A percentile compares a stretch with the other conserved stretches of the same genome.
Conservation (phyloP, 331 rosid genomes). For the Pyrus hybrid region DNA sequence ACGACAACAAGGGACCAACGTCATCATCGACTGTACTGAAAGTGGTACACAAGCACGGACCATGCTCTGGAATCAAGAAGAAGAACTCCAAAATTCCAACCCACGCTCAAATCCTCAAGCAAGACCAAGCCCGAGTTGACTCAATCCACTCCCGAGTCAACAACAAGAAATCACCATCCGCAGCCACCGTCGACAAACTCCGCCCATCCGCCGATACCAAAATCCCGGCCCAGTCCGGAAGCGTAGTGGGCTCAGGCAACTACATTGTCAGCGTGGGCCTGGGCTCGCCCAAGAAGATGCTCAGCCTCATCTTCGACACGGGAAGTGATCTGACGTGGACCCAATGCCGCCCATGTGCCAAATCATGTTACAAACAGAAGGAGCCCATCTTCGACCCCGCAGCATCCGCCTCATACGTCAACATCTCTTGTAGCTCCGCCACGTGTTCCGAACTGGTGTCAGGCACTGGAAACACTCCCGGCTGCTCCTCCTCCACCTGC, state of each 20-base stretch:
- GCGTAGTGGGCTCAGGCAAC: constrained; percentile 40
- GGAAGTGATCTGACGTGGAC: constrained; percentile 75
- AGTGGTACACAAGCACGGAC: constrained; percentile 30
- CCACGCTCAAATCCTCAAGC: constrained; percentile 4
- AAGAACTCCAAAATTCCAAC: not conserved
- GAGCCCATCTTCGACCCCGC: constrained; percentile 53
- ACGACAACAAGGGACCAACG: not conserved
- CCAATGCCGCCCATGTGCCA: constrained; percentile 62
- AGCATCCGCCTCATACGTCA: constrained; percentile 29
- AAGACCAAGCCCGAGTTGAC: constrained; percentile 28
- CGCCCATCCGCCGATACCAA: constrained; percentile 5
- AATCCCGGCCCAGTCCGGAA: constrained; percentile 60
- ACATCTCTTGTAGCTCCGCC: constrained; percentile 32
- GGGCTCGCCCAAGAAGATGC: constrained; percentile 49
- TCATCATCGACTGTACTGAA: not conserved
- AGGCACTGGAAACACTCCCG: constrained; percentile 44
- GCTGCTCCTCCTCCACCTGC: constrained; percentile 41
- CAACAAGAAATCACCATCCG: not conserved
- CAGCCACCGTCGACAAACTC: not conserved
- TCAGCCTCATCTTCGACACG: constrained; percentile 61
- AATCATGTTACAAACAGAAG: constrained; percentile 45
- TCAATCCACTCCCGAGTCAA: constrained; percentile 16
- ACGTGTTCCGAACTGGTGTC: constrained; percentile 34
- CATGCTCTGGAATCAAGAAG: constrained; percentile 8
- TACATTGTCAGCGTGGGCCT: constrained; percentile 59